These are phyloP conservation scores for Ramichloridium luteum DNA, from an alignment of 2,329 filamentous ascomycete species.

Conservation along the genomic window DNA sequence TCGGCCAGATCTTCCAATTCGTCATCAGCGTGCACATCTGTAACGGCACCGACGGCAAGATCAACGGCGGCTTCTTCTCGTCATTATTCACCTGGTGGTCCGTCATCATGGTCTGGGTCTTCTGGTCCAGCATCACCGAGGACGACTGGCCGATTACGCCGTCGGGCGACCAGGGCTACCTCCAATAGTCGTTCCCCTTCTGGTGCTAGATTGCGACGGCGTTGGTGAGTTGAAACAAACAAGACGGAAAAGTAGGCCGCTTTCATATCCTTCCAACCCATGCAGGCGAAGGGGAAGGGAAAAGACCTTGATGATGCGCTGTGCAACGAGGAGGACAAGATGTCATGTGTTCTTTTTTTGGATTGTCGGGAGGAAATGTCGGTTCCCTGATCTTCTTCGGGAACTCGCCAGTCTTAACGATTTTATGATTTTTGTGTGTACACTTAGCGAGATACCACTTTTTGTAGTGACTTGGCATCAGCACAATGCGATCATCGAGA, in stretches of 20 bases:
- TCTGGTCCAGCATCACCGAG: slow-evolving; percentile 98
- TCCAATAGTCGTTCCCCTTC: too few species aligned
- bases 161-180: too few species aligned
- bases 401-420: too few species aligned
- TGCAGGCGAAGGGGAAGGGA: too few species aligned
- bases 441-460: slow-evolving; percentile 3
- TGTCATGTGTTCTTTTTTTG: too few species aligned
- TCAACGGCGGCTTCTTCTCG: slow-evolving; percentile 87
- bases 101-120: slow-evolving; percentile 76
- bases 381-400: not conserved
- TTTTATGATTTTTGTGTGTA: not conserved
- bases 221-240: too few species aligned
- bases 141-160: slow-evolving; percentile 97
- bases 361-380: not conserved
- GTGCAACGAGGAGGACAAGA: too few species aligned
- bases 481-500: slow-evolving; percentile 1
- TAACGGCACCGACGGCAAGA: slow-evolving; percentile 66
- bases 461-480: slow-evolving; percentile 1
- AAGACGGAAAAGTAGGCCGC: too few species aligned
- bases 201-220: too few species aligned
- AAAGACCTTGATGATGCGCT: too few species aligned
- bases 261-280: too few species aligned
- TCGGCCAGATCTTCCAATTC: slow-evolving; percentile 94
- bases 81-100: slow-evolving; percentile 81
- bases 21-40: slow-evolving; percentile 86